Evolutionary conservation across 129 eudicot species (phyloP).

Genomic region (Ambrosia trifida): DNA sequence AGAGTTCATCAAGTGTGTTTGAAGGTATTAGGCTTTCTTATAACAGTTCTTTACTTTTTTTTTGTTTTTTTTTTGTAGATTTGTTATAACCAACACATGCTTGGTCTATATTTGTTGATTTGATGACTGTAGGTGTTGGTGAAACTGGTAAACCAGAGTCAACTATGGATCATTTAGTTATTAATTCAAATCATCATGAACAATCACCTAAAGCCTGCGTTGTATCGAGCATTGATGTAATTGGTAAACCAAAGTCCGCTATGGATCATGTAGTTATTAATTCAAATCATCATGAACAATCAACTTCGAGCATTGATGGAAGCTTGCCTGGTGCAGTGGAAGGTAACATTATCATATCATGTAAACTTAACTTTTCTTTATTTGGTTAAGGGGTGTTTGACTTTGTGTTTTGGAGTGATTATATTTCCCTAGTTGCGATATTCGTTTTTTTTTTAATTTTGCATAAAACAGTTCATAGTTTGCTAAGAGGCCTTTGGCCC

Average conservation of each 20-base stretch:
- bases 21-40: conserved; percentile 34
- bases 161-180: not conserved
- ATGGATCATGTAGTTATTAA: not conserved
- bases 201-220: conserved; percentile 4
- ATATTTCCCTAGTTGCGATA: not conserved
- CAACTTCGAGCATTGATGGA: conserved; percentile 8
- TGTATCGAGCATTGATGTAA: not conserved
- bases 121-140: conserved; percentile 20
- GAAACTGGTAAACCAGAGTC: not conserved
- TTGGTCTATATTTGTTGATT: conserved; percentile 10
- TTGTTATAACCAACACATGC: not conserved
- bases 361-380: not conserved
- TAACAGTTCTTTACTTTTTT: not conserved
- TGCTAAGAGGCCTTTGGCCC: not conserved
- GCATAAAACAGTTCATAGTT: not conserved
- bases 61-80: not conserved
- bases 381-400: not conserved
- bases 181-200: not conserved
- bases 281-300: not conserved
- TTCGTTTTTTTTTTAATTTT: not conserved
- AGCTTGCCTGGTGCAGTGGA: conserved; percentile 6
- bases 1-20: conserved; percentile 7
- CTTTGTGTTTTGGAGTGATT: not conserved
- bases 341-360: conserved; percentile 14
- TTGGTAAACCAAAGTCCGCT: not conserved